Conservation (phyloP, 805 yeast genomes). For the Cyberlindnera bimundalis region DNA sequence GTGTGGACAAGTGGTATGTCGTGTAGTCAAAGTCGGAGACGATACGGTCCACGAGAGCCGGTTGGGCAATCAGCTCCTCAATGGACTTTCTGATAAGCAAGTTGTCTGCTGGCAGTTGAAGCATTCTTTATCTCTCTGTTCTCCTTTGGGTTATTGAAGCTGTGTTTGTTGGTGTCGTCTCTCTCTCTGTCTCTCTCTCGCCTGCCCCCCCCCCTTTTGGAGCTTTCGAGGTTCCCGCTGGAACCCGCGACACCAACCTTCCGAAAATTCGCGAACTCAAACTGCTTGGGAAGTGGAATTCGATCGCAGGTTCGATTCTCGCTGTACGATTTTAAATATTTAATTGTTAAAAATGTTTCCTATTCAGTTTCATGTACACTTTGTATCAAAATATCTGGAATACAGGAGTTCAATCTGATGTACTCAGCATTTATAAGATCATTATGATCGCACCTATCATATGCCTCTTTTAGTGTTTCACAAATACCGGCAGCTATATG, state of each 20-base stretch:
- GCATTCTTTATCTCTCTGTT: conserved; percentile 43
- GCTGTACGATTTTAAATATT: too few species aligned
- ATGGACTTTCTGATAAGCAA: conserved; percentile 78
- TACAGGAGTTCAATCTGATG: conserved; percentile 9
- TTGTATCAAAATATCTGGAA: conserved; percentile 6
- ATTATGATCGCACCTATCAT: conserved; percentile 7
- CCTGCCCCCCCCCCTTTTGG: background rate
- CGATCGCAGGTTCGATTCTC: background rate
- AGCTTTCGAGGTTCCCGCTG: conserved; percentile 2
- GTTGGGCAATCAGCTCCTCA: conserved; percentile 60
- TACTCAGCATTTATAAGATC: conserved; percentile 14
- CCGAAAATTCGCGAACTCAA: background rate
- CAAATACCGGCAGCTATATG: conserved; percentile 10
- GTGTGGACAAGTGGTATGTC: conserved; percentile 89
- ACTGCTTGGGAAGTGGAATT: too few species aligned
- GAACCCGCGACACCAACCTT: background rate
- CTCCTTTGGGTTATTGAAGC: too few species aligned
- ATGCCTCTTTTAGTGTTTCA: conserved; percentile 5
- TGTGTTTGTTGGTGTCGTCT: background rate
- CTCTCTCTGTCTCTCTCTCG: background rate
- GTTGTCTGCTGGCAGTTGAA: conserved; percentile 83
- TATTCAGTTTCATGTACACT: background rate
- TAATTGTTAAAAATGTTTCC: too few species aligned
- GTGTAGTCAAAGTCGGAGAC: conserved; percentile 96
- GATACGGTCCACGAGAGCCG: conserved; percentile 70